Evolutionary conservation across 257 asterid genomes (phyloP).

Genomic region (Lycium barbarum): DNA sequence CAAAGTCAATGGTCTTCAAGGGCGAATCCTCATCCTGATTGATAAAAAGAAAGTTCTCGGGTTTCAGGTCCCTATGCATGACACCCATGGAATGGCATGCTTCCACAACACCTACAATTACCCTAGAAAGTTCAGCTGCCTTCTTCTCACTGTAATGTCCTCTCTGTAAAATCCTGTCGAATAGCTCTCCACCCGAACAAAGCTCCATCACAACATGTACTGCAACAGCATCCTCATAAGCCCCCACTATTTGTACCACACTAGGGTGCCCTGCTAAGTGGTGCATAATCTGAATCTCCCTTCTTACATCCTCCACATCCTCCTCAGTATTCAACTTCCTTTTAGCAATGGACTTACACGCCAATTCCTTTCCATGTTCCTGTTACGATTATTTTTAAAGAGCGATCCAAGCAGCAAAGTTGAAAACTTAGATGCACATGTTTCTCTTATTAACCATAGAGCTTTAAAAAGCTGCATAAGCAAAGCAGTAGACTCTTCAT

Average conservation of each 20-base stretch:
- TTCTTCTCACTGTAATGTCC: conserved; percentile 90
- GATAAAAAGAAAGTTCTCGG: conserved; percentile 81
- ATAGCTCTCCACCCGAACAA: conserved; percentile 89
- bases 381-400: neutral
- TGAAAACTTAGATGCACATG: neutral
- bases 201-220: conserved; percentile 91
- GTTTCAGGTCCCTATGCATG: conserved; percentile 89
- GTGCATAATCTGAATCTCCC: conserved; percentile 92
- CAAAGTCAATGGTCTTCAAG: conserved; percentile 79
- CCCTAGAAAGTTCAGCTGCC: conserved; percentile 90
- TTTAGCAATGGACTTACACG: conserved; percentile 84
- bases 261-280: conserved; percentile 76
- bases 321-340: conserved; percentile 65
- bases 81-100: conserved; percentile 90
- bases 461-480: neutral
- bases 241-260: conserved; percentile 71
- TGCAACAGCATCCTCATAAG: conserved; percentile 81
- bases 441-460: neutral
- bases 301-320: conserved; percentile 89
- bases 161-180: conserved; percentile 75
- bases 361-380: conserved; percentile 62
- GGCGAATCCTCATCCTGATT: conserved; percentile 69
- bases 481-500: neutral
- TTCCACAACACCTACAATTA: conserved; percentile 78
- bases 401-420: neutral